These are phyloP conservation scores for Claviceps digitariae DNA, from an alignment of 2,329 filamentous ascomycete species.

Conservation along the genomic window DNA sequence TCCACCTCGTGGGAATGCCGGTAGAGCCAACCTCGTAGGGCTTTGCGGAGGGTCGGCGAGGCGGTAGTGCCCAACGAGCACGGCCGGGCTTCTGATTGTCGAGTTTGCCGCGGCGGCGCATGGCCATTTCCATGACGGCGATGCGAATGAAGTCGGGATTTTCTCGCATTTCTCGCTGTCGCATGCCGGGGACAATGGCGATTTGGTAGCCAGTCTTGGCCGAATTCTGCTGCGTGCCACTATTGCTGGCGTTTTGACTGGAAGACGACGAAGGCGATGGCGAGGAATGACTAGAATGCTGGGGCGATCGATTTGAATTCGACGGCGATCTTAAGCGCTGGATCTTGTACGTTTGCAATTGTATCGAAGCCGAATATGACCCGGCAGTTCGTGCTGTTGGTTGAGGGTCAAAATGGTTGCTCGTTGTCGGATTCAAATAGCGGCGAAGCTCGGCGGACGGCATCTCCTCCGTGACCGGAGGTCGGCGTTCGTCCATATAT, in stretches of 20 bases:
- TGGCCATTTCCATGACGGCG: constrained; percentile 59
- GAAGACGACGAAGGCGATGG: not conserved
- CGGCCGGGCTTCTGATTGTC: constrained; percentile 52
- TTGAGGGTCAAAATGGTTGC: constrained; percentile 17
- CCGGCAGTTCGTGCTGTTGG: constrained; percentile 12
- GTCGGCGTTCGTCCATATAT: constrained; percentile 54
- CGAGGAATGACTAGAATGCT: not conserved
- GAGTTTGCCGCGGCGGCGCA: constrained; percentile 53
- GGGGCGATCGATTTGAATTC: constrained; percentile 16
- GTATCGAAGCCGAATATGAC: constrained; percentile 50
- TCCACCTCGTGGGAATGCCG: constrained; percentile 48
- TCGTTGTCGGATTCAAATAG: constrained; percentile 51
- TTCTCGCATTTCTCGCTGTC: constrained; percentile 55
- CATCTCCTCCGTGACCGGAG: constrained; percentile 47
- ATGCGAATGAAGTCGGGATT: constrained; percentile 59
- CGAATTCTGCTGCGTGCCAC: constrained; percentile 9
- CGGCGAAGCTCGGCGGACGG: constrained; percentile 53
- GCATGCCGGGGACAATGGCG: constrained; percentile 29
- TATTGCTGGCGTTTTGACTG: constrained; percentile 8
- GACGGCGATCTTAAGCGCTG: constrained; percentile 31
- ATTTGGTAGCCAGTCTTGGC: constrained; percentile 18
- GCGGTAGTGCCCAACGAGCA: constrained; percentile 54
- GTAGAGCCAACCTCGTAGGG: constrained; percentile 43
- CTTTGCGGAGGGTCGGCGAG: constrained; percentile 40
- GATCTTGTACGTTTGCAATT: constrained; percentile 59